These are phyloP conservation scores for Fallopia convolvulus DNA, from an alignment of 148 eudicot species.

Conservation along the genomic window DNA sequence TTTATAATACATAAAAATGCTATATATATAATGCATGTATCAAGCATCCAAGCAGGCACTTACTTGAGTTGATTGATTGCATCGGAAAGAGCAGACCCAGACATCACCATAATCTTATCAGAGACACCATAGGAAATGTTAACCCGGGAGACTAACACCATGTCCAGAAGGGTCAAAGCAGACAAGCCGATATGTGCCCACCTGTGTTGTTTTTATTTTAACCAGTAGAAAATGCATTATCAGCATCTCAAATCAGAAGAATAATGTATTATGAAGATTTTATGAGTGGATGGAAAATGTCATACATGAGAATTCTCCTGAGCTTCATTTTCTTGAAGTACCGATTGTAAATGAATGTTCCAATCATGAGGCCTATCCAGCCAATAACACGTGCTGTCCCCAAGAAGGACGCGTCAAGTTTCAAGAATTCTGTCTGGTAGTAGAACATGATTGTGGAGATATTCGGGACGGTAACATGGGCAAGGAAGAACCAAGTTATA, in stretches of 20 bases:
- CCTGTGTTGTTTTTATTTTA: slow-evolving; percentile 33
- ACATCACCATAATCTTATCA: slow-evolving; percentile 68
- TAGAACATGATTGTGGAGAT: slow-evolving; percentile 89
- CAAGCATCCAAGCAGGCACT: slow-evolving; percentile 11
- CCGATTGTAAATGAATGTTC: slow-evolving; percentile 74
- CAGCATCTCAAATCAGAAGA: neutral
- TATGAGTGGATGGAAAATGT: neutral
- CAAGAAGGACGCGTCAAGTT: slow-evolving; percentile 81
- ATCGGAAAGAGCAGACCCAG: slow-evolving; percentile 83
- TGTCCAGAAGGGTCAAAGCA: slow-evolving; percentile 50
- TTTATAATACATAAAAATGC: neutral
- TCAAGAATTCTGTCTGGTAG: slow-evolving; percentile 77
- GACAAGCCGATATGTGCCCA: slow-evolving; percentile 70
- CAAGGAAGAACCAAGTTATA: slow-evolving; percentile 96
- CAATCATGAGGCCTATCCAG: slow-evolving; percentile 93
- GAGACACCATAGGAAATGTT: slow-evolving; percentile 61
- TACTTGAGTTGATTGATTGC: slow-evolving; percentile 97
- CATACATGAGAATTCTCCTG: slow-evolving; percentile 75
- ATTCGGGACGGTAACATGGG: slow-evolving; percentile 76
- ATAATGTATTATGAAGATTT: neutral
- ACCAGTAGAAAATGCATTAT: slow-evolving; percentile 7
- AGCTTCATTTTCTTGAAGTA: slow-evolving; percentile 68
- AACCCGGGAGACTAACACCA: slow-evolving; percentile 62
- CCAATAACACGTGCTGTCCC: slow-evolving; percentile 87
- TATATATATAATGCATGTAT: neutral